Base-by-base conservation (phyloP, 2,329 filamentous ascomycete species). In the Cladophialophora carrionii region DNA sequence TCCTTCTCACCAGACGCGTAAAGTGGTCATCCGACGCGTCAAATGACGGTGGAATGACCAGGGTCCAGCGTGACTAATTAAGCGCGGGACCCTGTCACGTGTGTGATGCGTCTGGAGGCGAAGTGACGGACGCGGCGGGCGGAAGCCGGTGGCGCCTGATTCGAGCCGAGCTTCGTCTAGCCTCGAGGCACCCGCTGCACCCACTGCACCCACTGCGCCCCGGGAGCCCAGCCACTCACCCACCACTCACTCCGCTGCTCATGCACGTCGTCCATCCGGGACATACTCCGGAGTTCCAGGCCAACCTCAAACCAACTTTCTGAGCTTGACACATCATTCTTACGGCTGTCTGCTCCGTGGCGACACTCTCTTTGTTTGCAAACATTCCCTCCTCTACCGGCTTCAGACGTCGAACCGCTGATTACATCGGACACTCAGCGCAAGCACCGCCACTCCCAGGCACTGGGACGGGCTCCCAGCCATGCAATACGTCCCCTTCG, bases 401-500 rank as follows among this genome's bases (percentile, higher is more conserved):
- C 37, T 41, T 17, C 37, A 41, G 17, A n/a, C 37, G 5, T 17
- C n/a, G 17, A n/a, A 43, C 37, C 14, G 34, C 34, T 41, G 34
- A 4, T 5, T n/a, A 29, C 26, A n/a, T n/a, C 37, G 37, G 17
- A 43, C 37, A 20, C 17, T 43, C 7, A 43, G 20, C 14, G 22
- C 22, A 22, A 51, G 20, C 22, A 51, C 3, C 24, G 24, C 48
- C 48, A 51, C 24, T 7, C 48, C 24, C 20, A 51, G 48, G 20
- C 20, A 20, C 10, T 20, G 56, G 37, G 20, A 43, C 10, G 29
- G 37, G 51, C 24, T 20, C 22, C 48, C 68, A 77, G 71, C n/a
- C 62, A 82, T 91, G 76, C 87, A 89, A 81, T 99, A 93, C 78
- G 91, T 92, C 66, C 89, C 94, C 0, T 98, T 96, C 82, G 87